These are phyloP conservation scores for Leccinum boreale DNA, from an alignment of 768 basidiomycete genomes.

Conservation along the genomic window DNA sequence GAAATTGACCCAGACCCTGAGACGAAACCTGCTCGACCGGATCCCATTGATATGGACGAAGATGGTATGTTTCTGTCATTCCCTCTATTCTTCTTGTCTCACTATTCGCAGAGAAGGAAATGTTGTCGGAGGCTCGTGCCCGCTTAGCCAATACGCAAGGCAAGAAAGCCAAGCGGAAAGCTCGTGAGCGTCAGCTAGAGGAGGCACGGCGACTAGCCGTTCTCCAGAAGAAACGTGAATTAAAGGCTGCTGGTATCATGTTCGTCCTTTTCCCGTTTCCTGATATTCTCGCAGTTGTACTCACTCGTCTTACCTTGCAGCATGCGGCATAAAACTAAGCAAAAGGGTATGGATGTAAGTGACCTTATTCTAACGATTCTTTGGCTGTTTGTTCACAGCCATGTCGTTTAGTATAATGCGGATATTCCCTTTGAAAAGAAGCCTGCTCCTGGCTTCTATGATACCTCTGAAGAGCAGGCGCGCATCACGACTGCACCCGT, in stretches of 20 bases:
- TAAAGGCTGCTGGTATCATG: slow-evolving; percentile 99
- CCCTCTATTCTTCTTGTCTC: not conserved
- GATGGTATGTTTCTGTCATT: slow-evolving; percentile 59
- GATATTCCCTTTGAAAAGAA: slow-evolving; percentile 99
- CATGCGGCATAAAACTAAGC: slow-evolving; percentile 91
- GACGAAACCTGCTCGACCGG: slow-evolving; percentile 95
- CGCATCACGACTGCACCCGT: slow-evolving; percentile 84
- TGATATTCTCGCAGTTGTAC: not conserved
- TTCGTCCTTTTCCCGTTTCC: slow-evolving; percentile 35
- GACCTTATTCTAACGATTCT: not conserved
- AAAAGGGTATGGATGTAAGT: slow-evolving; percentile 95
- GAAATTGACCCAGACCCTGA: slow-evolving; percentile 99
- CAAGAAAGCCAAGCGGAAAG: slow-evolving; percentile 99
- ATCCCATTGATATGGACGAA: slow-evolving; percentile 99
- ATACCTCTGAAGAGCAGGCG: slow-evolving; percentile 91
- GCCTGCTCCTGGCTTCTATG: slow-evolving; percentile 93
- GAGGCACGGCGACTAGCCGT: slow-evolving; percentile 93
- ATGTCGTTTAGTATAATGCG: slow-evolving; percentile 74
- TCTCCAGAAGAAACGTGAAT: slow-evolving; percentile 94
- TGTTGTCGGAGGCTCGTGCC: slow-evolving; percentile 98
- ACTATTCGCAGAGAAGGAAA: slow-evolving; percentile 81
- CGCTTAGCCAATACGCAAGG: slow-evolving; percentile 98
- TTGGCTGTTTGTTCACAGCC: not conserved
- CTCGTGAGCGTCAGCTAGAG: slow-evolving; percentile 93
- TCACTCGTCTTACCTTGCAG: slow-evolving; percentile 35